Base-by-base conservation (phyloP, 192 early-diverging fungal species). In the Podila clonocystis region DNA sequence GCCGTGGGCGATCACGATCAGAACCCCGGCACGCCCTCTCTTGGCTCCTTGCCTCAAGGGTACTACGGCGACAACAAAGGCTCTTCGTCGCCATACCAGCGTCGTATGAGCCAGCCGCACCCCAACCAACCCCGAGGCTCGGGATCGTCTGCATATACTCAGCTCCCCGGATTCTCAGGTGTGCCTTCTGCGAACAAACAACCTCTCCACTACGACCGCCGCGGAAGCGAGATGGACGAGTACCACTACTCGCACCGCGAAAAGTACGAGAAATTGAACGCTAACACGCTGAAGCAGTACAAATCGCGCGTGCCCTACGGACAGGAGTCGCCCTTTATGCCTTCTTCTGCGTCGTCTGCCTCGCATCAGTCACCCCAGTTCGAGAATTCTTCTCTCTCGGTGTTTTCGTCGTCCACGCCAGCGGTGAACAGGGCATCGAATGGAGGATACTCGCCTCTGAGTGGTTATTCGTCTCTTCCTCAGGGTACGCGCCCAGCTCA, bases 41-140 rank as follows among this genome's bases (percentile, higher is more conserved):
- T 68, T n/a, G 30, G 62, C 6, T 26, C 68, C 2, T 31, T 65
- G 15, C 50, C 57, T 19, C 24, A n/a, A 4, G 55, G 57, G 1
- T 66, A 70, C 26, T 80, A 67, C 11, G 75, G 72, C 1, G 77
- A 72, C 3, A 58, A 33, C 20, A 68, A 24, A 19, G 29, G 33
- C n/a, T 45, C 60, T 19, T 31, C 65, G 1, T 36, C 55, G 1
- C 72, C 66, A 13, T 65, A 68, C 58, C 67, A 72, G 62, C 49
- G 77, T 12, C 70, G 77, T 1, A 80, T 80, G 77, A 80, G 77
- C 22, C 77, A 80, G 36, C 77, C 77, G 15, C 70, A 69, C 15
- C 30, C 67, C 28, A 63, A 71, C 55, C 55, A 66, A 17, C 60
- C 62, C 11, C 30, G 58, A 19, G 57, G 45, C 22, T 24, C 65